These are phyloP conservation scores for Ormosia emarginata DNA, from an alignment of 306 rosid genomes.

Conservation along the genomic window DNA sequence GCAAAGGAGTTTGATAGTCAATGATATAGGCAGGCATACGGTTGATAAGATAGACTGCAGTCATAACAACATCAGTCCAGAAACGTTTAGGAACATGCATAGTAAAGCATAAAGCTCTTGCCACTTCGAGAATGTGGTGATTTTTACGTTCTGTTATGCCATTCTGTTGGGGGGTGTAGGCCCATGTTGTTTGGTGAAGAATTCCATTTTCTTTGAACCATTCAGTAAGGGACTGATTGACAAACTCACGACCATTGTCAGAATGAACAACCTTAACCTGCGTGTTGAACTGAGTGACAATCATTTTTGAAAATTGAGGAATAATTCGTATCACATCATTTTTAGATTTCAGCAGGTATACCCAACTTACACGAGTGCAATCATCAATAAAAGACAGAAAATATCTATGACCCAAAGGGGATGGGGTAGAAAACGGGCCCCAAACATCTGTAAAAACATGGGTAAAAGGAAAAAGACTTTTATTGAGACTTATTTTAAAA, in stretches of 20 bases:
- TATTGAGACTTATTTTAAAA: too few species aligned
- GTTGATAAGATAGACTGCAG: not conserved
- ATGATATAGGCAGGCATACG: not conserved
- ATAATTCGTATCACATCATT: not conserved
- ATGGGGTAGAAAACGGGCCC: too few species aligned
- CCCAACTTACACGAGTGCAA: not conserved
- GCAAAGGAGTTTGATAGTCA: not conserved
- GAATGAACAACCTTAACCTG: not conserved
- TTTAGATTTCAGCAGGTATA: not conserved
- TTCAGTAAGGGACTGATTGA: too few species aligned
- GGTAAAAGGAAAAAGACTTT: too few species aligned
- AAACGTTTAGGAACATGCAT: not conserved
- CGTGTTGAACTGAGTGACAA: not conserved
- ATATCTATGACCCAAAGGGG: too few species aligned
- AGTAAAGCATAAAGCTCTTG: not conserved
- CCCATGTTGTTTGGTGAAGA: too few species aligned
- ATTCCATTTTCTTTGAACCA: too few species aligned
- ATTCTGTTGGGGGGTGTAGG: not conserved
- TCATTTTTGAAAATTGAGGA: not conserved
- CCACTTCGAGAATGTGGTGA: too few species aligned
- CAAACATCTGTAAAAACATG: too few species aligned
- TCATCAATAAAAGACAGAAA: too few species aligned
- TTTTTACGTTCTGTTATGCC: not conserved
- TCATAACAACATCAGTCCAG: not conserved
- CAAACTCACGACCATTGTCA: not conserved